Conservation (phyloP, 73 alveolate species). For the Uronychia setigera region DNA sequence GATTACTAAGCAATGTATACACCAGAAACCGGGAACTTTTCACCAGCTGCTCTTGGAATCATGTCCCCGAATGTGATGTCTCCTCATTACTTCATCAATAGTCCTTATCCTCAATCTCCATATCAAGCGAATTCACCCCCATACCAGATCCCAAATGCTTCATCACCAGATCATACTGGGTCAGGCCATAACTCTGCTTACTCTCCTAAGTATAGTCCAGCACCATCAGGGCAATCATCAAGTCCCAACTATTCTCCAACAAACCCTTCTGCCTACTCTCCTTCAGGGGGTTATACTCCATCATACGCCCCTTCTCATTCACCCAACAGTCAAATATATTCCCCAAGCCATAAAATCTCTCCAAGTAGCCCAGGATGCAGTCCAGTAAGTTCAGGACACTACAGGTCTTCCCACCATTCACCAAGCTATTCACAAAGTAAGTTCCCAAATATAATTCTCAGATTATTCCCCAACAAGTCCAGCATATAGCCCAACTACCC, state of each 20-base stretch:
- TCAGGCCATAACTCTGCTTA: conserved; percentile 14
- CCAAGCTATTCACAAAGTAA: conserved; percentile 17
- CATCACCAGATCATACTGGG: not conserved
- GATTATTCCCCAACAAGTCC: conserved; percentile 22
- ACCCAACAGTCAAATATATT: conserved; percentile 11
- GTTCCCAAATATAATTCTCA: conserved; percentile 10
- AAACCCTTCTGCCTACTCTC: conserved; percentile 1
- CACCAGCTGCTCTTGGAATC: conserved; percentile 1
- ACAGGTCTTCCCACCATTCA: too few species aligned
- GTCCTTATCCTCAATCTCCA: too few species aligned
- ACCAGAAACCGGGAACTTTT: conserved; percentile 17
- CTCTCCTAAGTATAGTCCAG: not conserved
- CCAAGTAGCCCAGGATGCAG: conserved; percentile 19
- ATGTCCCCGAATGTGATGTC: not conserved
- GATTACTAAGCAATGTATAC: not conserved
- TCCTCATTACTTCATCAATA: conserved; percentile 10
- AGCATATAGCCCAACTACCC: conserved; percentile 19
- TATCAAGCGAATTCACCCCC: conserved; percentile 13
- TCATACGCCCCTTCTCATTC: conserved; percentile 39
- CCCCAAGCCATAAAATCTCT: conserved; percentile 24
- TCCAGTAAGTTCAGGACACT: too few species aligned
- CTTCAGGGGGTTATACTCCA: conserved; percentile 9
- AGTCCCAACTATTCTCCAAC: conserved; percentile 17
- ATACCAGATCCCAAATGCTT: not conserved
- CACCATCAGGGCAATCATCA: conserved; percentile 16